These are phyloP conservation scores for Bonnemaisonia californica DNA, from an alignment of 31 red algal genomes.

Conservation along the genomic window DNA sequence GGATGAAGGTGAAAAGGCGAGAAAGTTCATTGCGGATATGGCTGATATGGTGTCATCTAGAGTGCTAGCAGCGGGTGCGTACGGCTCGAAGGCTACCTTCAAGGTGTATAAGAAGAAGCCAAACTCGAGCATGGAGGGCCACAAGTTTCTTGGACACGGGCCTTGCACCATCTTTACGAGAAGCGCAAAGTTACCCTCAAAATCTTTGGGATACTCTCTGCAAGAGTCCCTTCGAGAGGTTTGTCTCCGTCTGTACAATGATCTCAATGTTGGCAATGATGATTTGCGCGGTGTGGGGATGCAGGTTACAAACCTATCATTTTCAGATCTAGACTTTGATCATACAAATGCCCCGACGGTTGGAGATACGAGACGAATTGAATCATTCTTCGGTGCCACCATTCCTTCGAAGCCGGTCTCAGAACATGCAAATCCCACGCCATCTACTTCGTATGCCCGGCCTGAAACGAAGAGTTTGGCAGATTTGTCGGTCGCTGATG, in stretches of 20 bases:
- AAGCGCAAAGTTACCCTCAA: constrained; percentile 19
- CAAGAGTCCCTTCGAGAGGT: constrained; percentile 20
- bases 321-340: constrained; percentile 65
- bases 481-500: too few relatives aligned
- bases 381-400: constrained; percentile 36
- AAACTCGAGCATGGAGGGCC: constrained; percentile 49
- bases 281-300: constrained; percentile 62
- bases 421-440: not conserved
- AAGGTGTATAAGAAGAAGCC: constrained; percentile 57
- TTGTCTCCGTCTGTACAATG: constrained; percentile 39
- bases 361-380: constrained; percentile 42
- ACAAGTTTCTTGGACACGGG: constrained; percentile 70
- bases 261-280: constrained; percentile 36
- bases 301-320: constrained; percentile 50
- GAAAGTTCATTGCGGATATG: constrained; percentile 78
- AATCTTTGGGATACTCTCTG: constrained; percentile 15
- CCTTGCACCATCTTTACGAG: constrained; percentile 58
- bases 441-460: not conserved
- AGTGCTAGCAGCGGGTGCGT: constrained; percentile 50
- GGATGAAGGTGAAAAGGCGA: constrained; percentile 54
- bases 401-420: not conserved
- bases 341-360: constrained; percentile 12
- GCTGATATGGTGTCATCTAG: constrained; percentile 69
- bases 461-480: not conserved
- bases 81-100: constrained; percentile 50